phyloP scores from a whole-genome alignment of 2,329 filamentous ascomycete species.

The Tolypocladium nubicola region DNA sequence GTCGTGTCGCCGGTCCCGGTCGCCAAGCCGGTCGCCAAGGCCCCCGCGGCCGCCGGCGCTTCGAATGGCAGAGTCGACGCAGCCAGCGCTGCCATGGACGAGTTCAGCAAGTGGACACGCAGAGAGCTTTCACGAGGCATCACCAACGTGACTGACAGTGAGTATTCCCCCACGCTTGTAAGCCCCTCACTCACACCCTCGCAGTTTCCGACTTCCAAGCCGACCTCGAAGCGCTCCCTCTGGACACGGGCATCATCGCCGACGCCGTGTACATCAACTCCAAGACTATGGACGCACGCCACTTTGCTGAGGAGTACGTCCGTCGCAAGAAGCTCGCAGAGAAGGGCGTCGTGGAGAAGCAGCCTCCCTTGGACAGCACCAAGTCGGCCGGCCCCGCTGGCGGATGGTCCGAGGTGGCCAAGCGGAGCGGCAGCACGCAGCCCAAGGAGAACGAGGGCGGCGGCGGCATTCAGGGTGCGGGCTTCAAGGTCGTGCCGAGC shows the following conservation, averaged over 20 bases:
- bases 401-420: slow-evolving; percentile 95
- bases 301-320: slow-evolving; percentile 91
- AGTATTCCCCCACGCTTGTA: slow-evolving; percentile 27
- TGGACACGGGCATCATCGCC: slow-evolving; percentile 71
- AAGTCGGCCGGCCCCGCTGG: slow-evolving; percentile 38
- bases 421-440: slow-evolving; percentile 57
- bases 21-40: slow-evolving; percentile 41
- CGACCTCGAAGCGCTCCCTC: slow-evolving; percentile 63
- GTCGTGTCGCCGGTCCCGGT: slow-evolving; percentile 31
- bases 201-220: slow-evolving; percentile 72
- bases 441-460: slow-evolving; percentile 32
- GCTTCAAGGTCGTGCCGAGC: slow-evolving; percentile 82
- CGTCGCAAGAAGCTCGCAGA: slow-evolving; percentile 88
- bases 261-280: slow-evolving; percentile 84
- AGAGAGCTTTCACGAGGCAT: slow-evolving; percentile 68
- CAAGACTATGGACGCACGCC: slow-evolving; percentile 80
- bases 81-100: slow-evolving; percentile 57
- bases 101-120: slow-evolving; percentile 89
- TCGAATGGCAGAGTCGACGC: slow-evolving; percentile 26
- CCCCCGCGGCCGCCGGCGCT: slow-evolving; percentile 30
- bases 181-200: neutral
- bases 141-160: slow-evolving; percentile 39
- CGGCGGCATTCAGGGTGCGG: slow-evolving; percentile 34
- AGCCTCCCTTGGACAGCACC: slow-evolving; percentile 43
- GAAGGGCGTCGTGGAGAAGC: slow-evolving; percentile 75